Evolutionary conservation across 768 basidiomycete genomes (phyloP).

Genomic region (Termitomyces sp.): DNA sequence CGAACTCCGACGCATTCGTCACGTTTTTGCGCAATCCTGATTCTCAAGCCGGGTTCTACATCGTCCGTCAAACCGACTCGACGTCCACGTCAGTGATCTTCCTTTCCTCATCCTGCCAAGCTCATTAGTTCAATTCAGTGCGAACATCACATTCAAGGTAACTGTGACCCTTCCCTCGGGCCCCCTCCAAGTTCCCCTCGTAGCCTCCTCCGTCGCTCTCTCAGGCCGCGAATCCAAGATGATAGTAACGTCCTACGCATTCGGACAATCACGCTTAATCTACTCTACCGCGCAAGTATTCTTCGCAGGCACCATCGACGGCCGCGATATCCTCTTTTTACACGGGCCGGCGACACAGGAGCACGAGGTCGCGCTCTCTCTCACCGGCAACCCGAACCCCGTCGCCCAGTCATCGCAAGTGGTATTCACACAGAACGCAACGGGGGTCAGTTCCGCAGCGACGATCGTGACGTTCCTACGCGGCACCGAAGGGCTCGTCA

Average conservation of each 20-base stretch:
- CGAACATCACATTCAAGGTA: conserved; percentile 49
- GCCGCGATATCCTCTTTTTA: conserved; percentile 57
- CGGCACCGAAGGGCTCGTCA: conserved; percentile 52
- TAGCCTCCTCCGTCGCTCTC: conserved; percentile 49
- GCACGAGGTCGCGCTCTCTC: conserved; percentile 44
- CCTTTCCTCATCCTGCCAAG: not conserved
- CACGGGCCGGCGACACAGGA: conserved; percentile 50
- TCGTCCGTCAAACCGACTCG: conserved; percentile 62
- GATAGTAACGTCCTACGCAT: conserved; percentile 65
- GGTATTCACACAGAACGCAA: conserved; percentile 18
- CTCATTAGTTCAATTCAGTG: conserved; percentile 22
- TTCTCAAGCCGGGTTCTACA: conserved; percentile 58
- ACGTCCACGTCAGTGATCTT: conserved; percentile 50
- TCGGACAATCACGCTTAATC: conserved; percentile 51
- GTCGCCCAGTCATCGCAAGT: conserved; percentile 24
- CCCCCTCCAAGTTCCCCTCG: conserved; percentile 48
- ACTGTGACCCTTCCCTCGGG: conserved; percentile 43
- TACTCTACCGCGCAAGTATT: conserved; percentile 76
- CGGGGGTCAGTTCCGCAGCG: conserved; percentile 14
- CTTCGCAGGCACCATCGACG: conserved; percentile 57
- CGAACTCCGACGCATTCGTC: conserved; percentile 44
- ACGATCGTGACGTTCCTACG: conserved; percentile 50
- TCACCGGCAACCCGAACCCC: conserved; percentile 42
- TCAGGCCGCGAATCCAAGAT: conserved; percentile 70
- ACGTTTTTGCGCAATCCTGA: conserved; percentile 68